phyloP scores from a whole-genome alignment of 768 basidiomycete genomes.

The Suillus spraguei region DNA sequence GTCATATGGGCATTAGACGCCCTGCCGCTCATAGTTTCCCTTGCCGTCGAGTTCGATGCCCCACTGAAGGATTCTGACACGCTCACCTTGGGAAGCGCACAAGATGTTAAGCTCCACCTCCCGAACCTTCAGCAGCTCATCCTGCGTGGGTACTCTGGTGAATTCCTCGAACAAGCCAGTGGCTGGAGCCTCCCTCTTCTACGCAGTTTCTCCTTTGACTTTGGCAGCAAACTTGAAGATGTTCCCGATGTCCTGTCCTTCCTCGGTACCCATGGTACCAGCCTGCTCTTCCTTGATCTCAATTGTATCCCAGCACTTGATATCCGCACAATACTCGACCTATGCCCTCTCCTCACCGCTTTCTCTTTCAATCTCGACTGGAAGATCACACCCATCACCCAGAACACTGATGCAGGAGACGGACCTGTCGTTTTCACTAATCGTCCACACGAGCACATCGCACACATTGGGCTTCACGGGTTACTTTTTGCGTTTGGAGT shows the following conservation, averaged over 20 bases:
- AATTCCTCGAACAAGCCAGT: conserved; percentile 69
- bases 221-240: conserved; percentile 38
- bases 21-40: conserved; percentile 56
- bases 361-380: conserved; percentile 81
- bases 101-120: conserved; percentile 54
- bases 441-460: conserved; percentile 58
- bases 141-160: conserved; percentile 58
- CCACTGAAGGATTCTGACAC: conserved; percentile 40
- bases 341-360: conserved; percentile 61
- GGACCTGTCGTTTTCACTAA: conserved; percentile 42
- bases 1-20: conserved; percentile 73
- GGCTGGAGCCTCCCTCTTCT: conserved; percentile 71
- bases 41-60: conserved; percentile 52
- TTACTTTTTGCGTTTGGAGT: conserved; percentile 71
- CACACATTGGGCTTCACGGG: conserved; percentile 68
- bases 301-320: conserved; percentile 59
- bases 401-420: conserved; percentile 26
- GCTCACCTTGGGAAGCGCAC: conserved; percentile 62
- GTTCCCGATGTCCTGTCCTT: conserved; percentile 63
- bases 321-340: conserved; percentile 58
- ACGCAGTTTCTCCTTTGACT: conserved; percentile 57
- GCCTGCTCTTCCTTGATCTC: conserved; percentile 67
- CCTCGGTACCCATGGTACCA: conserved; percentile 56
- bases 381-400: conserved; percentile 42
- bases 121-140: conserved; percentile 64